Base-by-base conservation (phyloP, 169 alveolate genomes). In the Eimeria mitis region DNA sequence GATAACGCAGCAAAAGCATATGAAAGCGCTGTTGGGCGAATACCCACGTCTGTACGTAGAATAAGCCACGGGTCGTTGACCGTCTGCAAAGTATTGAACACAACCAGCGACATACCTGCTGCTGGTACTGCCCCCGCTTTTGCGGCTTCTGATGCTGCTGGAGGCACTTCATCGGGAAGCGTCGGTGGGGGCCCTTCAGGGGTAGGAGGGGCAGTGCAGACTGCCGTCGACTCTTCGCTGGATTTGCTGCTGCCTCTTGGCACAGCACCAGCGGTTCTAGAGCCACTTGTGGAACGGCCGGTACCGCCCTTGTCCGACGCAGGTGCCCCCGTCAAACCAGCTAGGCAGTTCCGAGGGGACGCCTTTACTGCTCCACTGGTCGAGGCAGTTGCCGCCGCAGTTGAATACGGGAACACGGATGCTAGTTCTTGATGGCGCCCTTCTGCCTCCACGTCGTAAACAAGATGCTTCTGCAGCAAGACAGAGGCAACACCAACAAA, bases 111-210 rank as follows among this genome's bases (percentile, higher is more conserved):
- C 94, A 87, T 87, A 87, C 94, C 94, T 87, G 94, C 68, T 87
- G 94, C 94, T 85, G 94, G 83, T 87, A 83, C 83, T 49, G 81
- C 94, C 94, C 63, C 94, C 83, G 83, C 94, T 42, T 87, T 71
- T 61, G 94, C 68, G 63, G 83, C 83, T 42, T 65, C 94, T 87
- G 94, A 47, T 61, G 79, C 44, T 40, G 81, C 94, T 63, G 94
- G 94, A 44, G 94, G 84, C 83, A 65, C 78, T 63, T 63, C 94
- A 87, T 87, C 94, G 37, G 94, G 94, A 65, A 87, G 94, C 94
- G 81, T 87, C 94, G 94, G 94, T 40, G 94, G 94, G 79, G 94
- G 94, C 65, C 83, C 94, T 87, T 71, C 94, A 87, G 94, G 94
- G 70, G 94, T 87, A 87, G 94, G 94, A 63, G 94, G 94, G 94